Evolutionary conservation across 805 yeast species (phyloP).

Genomic region (Candida lessepsii): DNA sequence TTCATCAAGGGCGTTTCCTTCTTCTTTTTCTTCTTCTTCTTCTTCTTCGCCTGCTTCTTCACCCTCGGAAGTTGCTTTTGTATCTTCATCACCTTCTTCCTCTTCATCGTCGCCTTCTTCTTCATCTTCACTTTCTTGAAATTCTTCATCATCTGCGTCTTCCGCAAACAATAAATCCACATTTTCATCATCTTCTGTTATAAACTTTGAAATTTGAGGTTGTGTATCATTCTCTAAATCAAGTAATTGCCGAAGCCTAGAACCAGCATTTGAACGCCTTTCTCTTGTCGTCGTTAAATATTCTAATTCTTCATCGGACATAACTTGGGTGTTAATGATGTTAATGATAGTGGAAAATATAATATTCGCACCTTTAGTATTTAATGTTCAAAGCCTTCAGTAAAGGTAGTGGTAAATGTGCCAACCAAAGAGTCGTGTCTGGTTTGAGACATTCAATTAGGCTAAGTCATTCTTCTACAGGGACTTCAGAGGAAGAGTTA

Average conservation of each 20-base stretch:
- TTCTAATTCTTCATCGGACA: constrained; percentile 22
- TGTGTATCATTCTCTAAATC: constrained; percentile 51
- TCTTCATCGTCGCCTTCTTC: constrained; percentile 19
- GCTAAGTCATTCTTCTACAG: constrained; percentile 18
- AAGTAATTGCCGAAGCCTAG: constrained; percentile 68
- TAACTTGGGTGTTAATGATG: neutral
- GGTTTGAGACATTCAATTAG: neutral
- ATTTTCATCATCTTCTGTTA: constrained; percentile 70
- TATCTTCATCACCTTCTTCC: constrained; percentile 20
- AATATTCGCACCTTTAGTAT: neutral
- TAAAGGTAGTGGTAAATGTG: neutral
- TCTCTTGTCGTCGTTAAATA: constrained; percentile 68
- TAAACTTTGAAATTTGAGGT: constrained; percentile 20
- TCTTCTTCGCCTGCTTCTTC: constrained; percentile 24
- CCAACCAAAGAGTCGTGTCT: neutral
- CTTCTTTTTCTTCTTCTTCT: constrained; percentile 20
- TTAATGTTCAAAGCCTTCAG: neutral
- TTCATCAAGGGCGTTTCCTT: constrained; percentile 15
- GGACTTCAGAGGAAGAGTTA: constrained; percentile 62
- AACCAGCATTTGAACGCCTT: constrained; percentile 88
- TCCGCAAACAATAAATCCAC: constrained; percentile 69
- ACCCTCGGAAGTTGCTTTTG: constrained; percentile 14
- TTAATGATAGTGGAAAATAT: neutral
- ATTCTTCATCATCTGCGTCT: constrained; percentile 33
- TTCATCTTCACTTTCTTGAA: constrained; percentile 28